Evolutionary conservation across 495 filamentous ascomycete species (phyloP).

Genomic region (Aspergillus steynii): DNA sequence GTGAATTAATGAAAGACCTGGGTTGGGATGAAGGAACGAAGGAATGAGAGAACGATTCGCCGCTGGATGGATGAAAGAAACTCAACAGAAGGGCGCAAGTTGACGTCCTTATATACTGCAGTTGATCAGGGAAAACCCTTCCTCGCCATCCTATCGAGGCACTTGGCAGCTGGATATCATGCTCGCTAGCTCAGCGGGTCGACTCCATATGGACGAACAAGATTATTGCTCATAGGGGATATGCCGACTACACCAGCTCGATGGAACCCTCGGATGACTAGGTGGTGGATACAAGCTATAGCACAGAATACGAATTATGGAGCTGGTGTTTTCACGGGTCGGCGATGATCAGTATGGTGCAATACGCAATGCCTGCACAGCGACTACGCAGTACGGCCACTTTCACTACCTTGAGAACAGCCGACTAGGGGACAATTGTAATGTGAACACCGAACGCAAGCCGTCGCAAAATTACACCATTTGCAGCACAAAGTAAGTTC

Average conservation of each 20-base stretch:
- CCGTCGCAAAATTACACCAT: neutral
- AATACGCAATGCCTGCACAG: neutral
- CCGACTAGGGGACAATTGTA: neutral
- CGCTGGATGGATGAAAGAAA: slow-evolving; percentile 15
- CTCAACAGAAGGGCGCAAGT: neutral
- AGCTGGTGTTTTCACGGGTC: neutral
- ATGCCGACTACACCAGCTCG: neutral
- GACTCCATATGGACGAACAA: slow-evolving; percentile 9
- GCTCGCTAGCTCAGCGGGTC: slow-evolving; percentile 23
- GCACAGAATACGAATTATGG: slow-evolving; percentile 1
- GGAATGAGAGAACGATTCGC: slow-evolving; percentile 20
- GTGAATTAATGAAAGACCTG: slow-evolving; percentile 32
- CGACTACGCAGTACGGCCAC: neutral
- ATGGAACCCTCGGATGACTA: slow-evolving; percentile 7
- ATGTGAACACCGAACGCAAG: neutral
- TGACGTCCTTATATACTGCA: slow-evolving; percentile 17
- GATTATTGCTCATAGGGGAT: slow-evolving; percentile 6
- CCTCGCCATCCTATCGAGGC: slow-evolving; percentile 2
- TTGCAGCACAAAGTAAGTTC: neutral
- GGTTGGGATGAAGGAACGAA: slow-evolving; percentile 26
- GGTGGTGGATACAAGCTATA: slow-evolving; percentile 10
- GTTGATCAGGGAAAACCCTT: slow-evolving; percentile 12
- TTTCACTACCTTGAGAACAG: neutral
- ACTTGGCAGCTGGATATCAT: slow-evolving; percentile 4
- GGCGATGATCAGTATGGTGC: neutral